Base-by-base conservation (phyloP, 225 moss, liverwort and hornwort genomes). In the Polytrichum formosum region DNA sequence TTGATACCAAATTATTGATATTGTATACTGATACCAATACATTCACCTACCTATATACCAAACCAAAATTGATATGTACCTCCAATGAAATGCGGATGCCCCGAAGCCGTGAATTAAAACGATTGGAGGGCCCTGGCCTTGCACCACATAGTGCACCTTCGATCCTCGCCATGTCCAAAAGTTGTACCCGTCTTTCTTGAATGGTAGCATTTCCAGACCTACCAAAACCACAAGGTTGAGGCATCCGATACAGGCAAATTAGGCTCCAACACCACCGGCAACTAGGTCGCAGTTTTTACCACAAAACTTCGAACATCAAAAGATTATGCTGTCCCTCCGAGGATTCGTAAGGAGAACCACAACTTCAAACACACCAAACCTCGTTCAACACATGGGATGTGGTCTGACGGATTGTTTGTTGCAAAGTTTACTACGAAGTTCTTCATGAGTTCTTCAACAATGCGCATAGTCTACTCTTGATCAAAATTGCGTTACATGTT, bases 101-200 rank as follows among this genome's bases (percentile, higher is more conserved):
- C 97, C 97, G 59, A 98, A 98, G 66, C 97, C 97, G 64, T 98
- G 97, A 74, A 98, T 91, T 64, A 98, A 90, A 25, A 98, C 85
- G 54, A 98, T 84, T 4, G 94, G 92, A 72, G 89, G 78, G 16
- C 97, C 97, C 74, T 92, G 84, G 64, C 97, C 97, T 75, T 94
- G 82, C 71, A 90, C 91, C 18, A 98, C 90, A 26, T 94, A 98
- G 74, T 98, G 97, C 72, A 98, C 97, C 77, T 88, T 92, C 60
- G 90, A 91, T 27, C 76, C 91, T 56, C 87, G 91, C 97, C 97
- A 98, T 46, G 72, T 87, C 97, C 97, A 98, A 29, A 85, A 98
- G 70, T 82, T 88, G 87, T 98, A 98, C 4, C 97, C 97, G 23
- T 86, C 88, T 54, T 78, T 76, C 74, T 91, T 94, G 82, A 77